These are phyloP conservation scores for Zymoseptoria brevis DNA, from an alignment of 2,329 filamentous ascomycete species.

Conservation along the genomic window DNA sequence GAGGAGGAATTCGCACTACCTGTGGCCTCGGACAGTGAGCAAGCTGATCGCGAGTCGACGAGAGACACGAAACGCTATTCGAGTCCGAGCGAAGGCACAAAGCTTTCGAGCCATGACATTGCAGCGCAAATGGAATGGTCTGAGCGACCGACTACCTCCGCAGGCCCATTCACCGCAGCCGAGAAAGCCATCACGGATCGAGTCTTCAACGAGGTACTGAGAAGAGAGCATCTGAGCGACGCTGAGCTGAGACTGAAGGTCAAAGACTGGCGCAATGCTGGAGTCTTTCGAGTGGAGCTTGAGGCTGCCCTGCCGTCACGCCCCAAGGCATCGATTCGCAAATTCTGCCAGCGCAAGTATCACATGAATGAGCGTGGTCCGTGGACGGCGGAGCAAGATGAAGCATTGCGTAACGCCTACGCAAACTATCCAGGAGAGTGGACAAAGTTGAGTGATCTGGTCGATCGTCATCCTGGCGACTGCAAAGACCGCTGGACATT, in stretches of 20 bases:
- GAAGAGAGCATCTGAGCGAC: conserved; percentile 10
- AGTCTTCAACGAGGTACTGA: conserved; percentile 18
- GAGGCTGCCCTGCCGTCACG: conserved; percentile 28
- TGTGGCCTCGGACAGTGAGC: neutral
- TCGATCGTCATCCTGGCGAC: conserved; percentile 59
- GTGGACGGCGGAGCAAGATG: conserved; percentile 55
- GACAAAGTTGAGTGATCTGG: conserved; percentile 52
- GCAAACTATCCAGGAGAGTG: conserved; percentile 50
- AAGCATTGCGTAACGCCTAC: conserved; percentile 43
- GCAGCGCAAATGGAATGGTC: neutral
- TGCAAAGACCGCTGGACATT: conserved; percentile 64
- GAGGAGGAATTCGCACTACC: conserved; percentile 8
- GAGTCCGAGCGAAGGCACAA: neutral
- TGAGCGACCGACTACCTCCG: neutral
- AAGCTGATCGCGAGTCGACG: neutral
- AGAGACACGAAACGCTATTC: neutral
- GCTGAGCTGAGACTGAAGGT: conserved; percentile 17
- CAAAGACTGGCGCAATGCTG: conserved; percentile 26
- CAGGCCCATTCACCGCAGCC: conserved; percentile 9
- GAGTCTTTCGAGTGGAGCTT: conserved; percentile 24
- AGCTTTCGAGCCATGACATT: neutral
- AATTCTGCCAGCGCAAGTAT: conserved; percentile 52
- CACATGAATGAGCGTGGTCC: conserved; percentile 54
- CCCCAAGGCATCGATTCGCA: conserved; percentile 28
- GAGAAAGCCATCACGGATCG: conserved; percentile 23